Evolutionary conservation across 2,329 filamentous ascomycete genomes (phyloP).

Genomic region (Cercospora beticola): DNA sequence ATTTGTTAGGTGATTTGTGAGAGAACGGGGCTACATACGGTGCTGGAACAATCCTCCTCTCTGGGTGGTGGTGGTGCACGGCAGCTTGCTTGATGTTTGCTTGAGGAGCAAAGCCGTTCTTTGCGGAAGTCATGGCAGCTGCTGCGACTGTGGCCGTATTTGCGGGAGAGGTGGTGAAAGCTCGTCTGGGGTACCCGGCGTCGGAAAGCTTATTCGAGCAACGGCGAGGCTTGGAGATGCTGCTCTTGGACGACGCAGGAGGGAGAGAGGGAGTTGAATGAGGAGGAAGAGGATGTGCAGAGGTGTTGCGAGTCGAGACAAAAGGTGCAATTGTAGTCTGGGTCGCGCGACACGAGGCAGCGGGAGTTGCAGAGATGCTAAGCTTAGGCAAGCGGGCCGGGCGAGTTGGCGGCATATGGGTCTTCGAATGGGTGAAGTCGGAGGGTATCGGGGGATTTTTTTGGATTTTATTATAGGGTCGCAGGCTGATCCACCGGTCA

Average conservation of each 20-base stretch:
- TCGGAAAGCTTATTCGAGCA: neutral
- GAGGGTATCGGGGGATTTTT: conserved; percentile 11
- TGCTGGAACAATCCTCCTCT: conserved; percentile 35
- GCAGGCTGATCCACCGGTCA: neutral
- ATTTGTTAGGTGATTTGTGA: neutral
- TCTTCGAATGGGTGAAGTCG: conserved; percentile 12
- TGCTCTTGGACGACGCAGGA: conserved; percentile 1
- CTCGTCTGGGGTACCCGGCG: neutral
- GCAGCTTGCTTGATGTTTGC: conserved; percentile 38
- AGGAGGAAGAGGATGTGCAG: conserved; percentile 8
- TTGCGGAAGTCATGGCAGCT: conserved; percentile 16
- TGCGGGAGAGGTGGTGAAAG: conserved; percentile 3
- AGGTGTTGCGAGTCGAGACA: neutral
- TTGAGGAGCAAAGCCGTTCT: conserved; percentile 28
- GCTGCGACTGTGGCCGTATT: conserved; percentile 12
- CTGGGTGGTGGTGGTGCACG: conserved; percentile 33
- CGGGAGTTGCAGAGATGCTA: neutral
- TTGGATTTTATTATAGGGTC: neutral
- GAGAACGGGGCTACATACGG: conserved; percentile 21
- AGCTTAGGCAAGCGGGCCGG: conserved; percentile 6
- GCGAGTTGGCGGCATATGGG: conserved; percentile 12
- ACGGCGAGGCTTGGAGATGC: neutral
- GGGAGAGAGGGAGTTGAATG: neutral
- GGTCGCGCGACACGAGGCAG: conserved; percentile 4
- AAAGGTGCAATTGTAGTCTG: neutral